Base-by-base conservation (phyloP, 352 stramenopile genomes). In the Pythium brachiatum region DNA sequence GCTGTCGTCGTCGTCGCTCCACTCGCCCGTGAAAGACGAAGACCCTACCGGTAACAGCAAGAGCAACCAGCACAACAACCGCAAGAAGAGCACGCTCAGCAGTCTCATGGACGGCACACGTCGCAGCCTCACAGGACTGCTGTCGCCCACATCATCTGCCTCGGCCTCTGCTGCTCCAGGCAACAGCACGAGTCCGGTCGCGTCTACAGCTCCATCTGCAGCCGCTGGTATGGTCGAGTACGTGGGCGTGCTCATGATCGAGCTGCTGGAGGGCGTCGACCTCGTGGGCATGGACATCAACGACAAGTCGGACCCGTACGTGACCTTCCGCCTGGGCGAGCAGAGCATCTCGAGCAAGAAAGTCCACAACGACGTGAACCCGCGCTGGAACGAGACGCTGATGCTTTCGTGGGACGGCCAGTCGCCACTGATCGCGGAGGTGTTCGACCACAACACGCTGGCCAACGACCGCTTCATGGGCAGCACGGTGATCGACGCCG, bases 281-380 rank as follows among this genome's bases (percentile, higher is more conserved):
- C 74, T 94, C 18, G 81, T 74, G 1, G 78, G 69, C 8, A 86
- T 91, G 75, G 83, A 89, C 64, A 86, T 92, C 52, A 89, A 78
- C 39, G 84, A 75, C 59, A 92, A 88, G 58, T 92, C 82, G 26
- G 83, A 92, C 56, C 81, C 83, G 59, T 94, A 92, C 75, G 84
- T 92, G 56, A 80, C 69, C 38, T 87, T 94, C 57, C 77, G 73
- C 3, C 68, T 94, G 2, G 82, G 84, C 5, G 84, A 90, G 54
- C 84, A 94, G 68, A 73, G 60, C 32, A 86, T 94, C 66, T 76
- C 68, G 51, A 92, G 84, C 51, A 73, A 83, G 56, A 72, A 73
- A 41, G 78, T 92, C 44, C 68, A 79, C 69, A 90, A 91, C 62
- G 83, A 76, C 57, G 76, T 90, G 29, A 80, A 87, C 32, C 84